phyloP scores from a whole-genome alignment of 129 eudicot species.

The Arctium lappa region DNA sequence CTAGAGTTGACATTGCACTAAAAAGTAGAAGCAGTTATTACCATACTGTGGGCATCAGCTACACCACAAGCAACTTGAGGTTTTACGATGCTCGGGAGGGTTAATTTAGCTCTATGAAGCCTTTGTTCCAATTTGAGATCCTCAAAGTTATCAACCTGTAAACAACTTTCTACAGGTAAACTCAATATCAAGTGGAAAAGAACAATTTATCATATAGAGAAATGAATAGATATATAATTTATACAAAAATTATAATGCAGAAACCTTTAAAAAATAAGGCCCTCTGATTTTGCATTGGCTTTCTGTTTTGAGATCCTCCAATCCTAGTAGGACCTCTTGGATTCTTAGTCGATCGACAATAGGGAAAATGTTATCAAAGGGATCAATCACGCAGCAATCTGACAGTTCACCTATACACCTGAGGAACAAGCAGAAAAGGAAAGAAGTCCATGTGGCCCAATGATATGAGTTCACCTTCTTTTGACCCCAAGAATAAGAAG shows the following conservation, averaged over 20 bases:
- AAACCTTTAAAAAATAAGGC: slow-evolving; percentile 73
- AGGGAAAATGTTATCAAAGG: slow-evolving; percentile 69
- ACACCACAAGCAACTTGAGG: slow-evolving; percentile 99
- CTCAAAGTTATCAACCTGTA: slow-evolving; percentile 74
- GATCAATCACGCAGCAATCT: slow-evolving; percentile 76
- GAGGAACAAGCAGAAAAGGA: slow-evolving; percentile 16
- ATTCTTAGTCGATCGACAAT: slow-evolving; percentile 77
- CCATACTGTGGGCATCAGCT: slow-evolving; percentile 94
- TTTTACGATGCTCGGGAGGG: slow-evolving; percentile 75
- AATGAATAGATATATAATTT: background rate
- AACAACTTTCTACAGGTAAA: slow-evolving; percentile 8
- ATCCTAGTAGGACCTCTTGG: slow-evolving; percentile 64
- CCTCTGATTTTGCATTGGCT: slow-evolving; percentile 67
- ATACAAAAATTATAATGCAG: slow-evolving; percentile 8
- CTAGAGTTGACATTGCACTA: background rate
- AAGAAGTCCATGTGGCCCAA: background rate
- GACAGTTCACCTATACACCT: slow-evolving; percentile 55
- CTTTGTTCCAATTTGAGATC: slow-evolving; percentile 52
- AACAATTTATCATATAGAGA: slow-evolving; percentile 1
- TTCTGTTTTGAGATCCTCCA: slow-evolving; percentile 47
- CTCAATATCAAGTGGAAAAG: background rate
- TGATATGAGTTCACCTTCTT: background rate
- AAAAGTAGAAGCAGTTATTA: slow-evolving; percentile 18
- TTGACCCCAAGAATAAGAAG: background rate
- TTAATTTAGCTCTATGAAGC: slow-evolving; percentile 63